Base-by-base conservation (phyloP, 1,139 yeast species). In the Candida frijolesensis region DNA sequence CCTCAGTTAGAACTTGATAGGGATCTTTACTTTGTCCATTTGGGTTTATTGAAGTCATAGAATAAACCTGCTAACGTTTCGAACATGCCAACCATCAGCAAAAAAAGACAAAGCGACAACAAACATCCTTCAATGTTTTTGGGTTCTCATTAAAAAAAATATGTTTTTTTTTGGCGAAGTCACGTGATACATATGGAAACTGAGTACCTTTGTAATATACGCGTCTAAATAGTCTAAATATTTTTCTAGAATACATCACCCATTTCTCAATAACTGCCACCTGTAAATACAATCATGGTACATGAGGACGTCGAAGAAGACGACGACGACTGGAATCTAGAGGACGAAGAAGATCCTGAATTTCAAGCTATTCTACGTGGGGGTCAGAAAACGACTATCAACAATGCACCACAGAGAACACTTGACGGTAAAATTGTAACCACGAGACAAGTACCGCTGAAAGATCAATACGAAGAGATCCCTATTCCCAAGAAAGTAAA, bases 1-100 rank as follows among this genome's bases (percentile, higher is more conserved):
- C 59, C 15, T 60, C 56, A 0, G 66, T 55, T 25, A 68, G 53
- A 9, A 61, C 50, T 7, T 53, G 51, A 49, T 67, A 68, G 10
- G 72, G 66, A 50, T 68, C 69, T 14, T 12, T 25, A 14, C 34
- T 8, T 12, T 10, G 30, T n/a, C 32, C 6, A 27, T 7, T 3
- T 7, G 30, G 22, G 22, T 19, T 19, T 12, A 18, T n/a, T 12
- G 18, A 19, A 18, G 8, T 37, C 27, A 37, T 37, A 14, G 18
- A 15, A 8, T 33, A 33, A 14, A 33, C 9, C 35, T 33, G n/a
- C 4, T 6, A 25, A 2, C 10, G 29, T 6, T 25, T 25, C 29
- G 10, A 25, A 25, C 8, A 25, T 9, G 7, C 10, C 22, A 19
- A 25, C 10, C 29, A 25, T 25, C 7, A 25, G 29, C 4, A 6